A percentile compares a stretch with the other conserved stretches of the same genome.
phyloP scores from a whole-genome alignment of 108 stramenopile genomes.

The Bacterosira constricta region DNA sequence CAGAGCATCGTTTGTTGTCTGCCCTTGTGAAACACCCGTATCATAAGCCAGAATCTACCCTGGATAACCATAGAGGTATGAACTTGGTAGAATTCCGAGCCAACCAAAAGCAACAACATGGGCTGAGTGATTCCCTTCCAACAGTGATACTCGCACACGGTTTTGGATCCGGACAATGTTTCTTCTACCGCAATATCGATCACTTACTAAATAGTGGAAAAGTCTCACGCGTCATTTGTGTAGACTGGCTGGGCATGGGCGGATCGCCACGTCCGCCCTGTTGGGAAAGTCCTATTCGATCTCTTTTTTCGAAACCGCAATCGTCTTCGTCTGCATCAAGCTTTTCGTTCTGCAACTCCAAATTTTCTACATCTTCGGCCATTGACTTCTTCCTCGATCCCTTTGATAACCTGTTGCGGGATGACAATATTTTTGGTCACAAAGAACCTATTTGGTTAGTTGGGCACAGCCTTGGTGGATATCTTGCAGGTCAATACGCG shows the following conservation, averaged over 20 bases:
- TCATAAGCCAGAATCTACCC: slow-evolving; percentile 13
- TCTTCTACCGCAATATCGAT: slow-evolving; percentile 55
- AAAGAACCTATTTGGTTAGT: slow-evolving; percentile 46
- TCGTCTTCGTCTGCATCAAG: neutral
- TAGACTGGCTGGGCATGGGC: slow-evolving; percentile 62
- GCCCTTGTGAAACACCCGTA: slow-evolving; percentile 33
- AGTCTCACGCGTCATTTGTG: slow-evolving; percentile 32
- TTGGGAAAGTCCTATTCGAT: slow-evolving; percentile 48
- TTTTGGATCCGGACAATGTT: slow-evolving; percentile 51
- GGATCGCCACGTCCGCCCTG: slow-evolving; percentile 42
- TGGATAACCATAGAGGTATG: neutral
- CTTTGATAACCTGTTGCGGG: slow-evolving; percentile 25
- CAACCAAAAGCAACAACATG: too few relatives aligned
- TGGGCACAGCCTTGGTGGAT: slow-evolving; percentile 55
- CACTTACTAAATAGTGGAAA: slow-evolving; percentile 43
- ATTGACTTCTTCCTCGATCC: slow-evolving; percentile 57
- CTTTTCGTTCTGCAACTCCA: slow-evolving; percentile 38
- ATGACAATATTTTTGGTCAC: slow-evolving; percentile 12
- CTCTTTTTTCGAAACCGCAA: slow-evolving; percentile 13
- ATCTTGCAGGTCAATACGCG: slow-evolving; percentile 51
- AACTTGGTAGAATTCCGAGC: slow-evolving; percentile 38
- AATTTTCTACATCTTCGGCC: slow-evolving; percentile 26
- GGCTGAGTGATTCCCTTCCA: slow-evolving; percentile 5
- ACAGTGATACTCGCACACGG: slow-evolving; percentile 49
- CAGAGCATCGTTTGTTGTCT: slow-evolving; percentile 40